Base-by-base conservation (phyloP, 345 rosid genomes). In the Syzygium jambos region DNA sequence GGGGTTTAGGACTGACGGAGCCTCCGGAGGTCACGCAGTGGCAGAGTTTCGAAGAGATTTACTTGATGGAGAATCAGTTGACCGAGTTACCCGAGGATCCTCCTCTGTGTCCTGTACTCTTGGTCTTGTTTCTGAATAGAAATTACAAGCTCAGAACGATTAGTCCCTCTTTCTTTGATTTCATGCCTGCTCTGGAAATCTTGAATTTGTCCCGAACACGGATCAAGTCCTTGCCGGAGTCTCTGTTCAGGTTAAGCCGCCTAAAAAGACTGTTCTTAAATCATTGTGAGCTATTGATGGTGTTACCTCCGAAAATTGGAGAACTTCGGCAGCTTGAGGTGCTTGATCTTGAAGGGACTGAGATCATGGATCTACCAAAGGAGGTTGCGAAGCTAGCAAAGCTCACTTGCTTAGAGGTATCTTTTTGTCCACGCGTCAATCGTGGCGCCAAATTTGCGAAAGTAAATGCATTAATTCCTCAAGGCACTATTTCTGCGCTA, bases 41-140 rank as follows among this genome's bases (percentile, higher is more conserved):
- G 55, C 55, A 17, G 55, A 0, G 19, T 52, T 52, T 14, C 21
- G 6, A 1, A 0, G 22, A 53, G 55, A 6, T 53, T 0, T 53
- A 0, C 55, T 53, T 53, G 55, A 53, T 53, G 55, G 55, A 53
- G 19, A 53, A 53, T 6, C 55, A 2, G 55, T 3, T 19, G 1
- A 54, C 57, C 21, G 10, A 54, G 25, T 54, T 54, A 0, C 25
- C 57, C 25, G 0, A 21, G 57, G 57, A 54, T 54, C 57, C 57
- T 54, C 57, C 57, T 21, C 25, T 0, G 25, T 54, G 57, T 54
- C 25, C 11, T 54, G 57, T 54, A 54, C 57, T 54, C 25, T 54
- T 7, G 25, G 25, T 21, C 3, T 54, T 54, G 57, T 54, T 54
- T 54, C 11, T 54, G 0, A 54, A 54, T 54, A 54, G 57, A 54